A percentile compares a stretch with the other conserved stretches of the same genome.
Conservation (phyloP, 257 asterid genomes). For the Solanum paucissectum region DNA sequence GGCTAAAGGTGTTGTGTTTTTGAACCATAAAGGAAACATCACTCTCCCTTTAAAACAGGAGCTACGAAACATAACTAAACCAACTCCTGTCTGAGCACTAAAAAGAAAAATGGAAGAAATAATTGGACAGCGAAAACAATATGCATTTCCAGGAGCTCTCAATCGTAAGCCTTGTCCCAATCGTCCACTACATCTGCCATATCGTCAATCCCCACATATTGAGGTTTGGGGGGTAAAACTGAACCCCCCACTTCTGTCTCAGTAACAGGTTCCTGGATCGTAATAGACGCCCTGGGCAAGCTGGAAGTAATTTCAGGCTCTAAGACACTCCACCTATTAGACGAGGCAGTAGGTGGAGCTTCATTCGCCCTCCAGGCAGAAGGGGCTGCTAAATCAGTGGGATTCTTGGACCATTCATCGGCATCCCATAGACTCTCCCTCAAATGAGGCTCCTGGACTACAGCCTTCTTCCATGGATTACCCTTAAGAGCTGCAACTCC, state of each 20-base stretch:
- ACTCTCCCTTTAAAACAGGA: background rate
- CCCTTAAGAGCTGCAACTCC: constrained; percentile 26
- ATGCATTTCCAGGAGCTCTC: background rate
- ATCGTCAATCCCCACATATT: constrained; percentile 10
- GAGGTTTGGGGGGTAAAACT: constrained; percentile 9
- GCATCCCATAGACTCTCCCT: constrained; percentile 57
- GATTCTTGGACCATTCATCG: constrained; percentile 49
- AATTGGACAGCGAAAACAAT: background rate
- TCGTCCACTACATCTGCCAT: constrained; percentile 67
- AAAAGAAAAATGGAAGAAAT: background rate
- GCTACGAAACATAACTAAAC: background rate
- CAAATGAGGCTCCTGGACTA: constrained; percentile 41
- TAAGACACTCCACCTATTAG: constrained; percentile 70
- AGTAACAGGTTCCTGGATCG: constrained; percentile 1
- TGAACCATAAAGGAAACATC: background rate
- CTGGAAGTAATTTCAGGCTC: constrained; percentile 39
- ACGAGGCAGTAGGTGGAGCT: constrained; percentile 27
- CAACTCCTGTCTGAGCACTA: background rate
- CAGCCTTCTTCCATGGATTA: constrained; percentile 74
- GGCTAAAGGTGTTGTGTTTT: background rate
- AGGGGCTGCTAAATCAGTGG: constrained; percentile 21
- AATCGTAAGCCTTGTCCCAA: constrained; percentile 85
- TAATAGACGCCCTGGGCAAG: constrained; percentile 13
- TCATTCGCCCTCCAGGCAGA: constrained; percentile 30
- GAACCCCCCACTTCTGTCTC: constrained; percentile 12